Percentiles rank a stretch among this genome's conserved stretches.
These are phyloP conservation scores for Xanthoparmelia taractica DNA, from an alignment of 495 filamentous ascomycete genomes.

Conservation along the genomic window DNA sequence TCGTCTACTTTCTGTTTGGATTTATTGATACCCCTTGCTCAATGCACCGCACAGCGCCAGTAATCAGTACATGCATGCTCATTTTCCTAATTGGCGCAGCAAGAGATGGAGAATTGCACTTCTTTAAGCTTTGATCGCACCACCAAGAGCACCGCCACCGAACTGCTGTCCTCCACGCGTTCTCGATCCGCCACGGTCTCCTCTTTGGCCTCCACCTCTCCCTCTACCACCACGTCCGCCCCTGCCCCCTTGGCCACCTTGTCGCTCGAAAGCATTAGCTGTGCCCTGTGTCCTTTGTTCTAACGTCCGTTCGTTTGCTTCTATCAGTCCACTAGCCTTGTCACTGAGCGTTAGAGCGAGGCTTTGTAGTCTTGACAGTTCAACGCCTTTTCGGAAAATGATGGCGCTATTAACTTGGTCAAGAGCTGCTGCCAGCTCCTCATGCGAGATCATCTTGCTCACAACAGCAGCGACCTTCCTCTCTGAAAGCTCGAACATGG, in stretches of 20 bases:
- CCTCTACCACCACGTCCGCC: slow-evolving; percentile 61
- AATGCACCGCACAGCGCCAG: slow-evolving; percentile 13
- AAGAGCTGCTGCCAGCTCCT: slow-evolving; percentile 89
- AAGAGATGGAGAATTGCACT: slow-evolving; percentile 17
- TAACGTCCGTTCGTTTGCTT: slow-evolving; percentile 92
- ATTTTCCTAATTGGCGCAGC: slow-evolving; percentile 4
- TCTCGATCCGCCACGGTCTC: slow-evolving; percentile 50
- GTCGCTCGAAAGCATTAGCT: slow-evolving; percentile 86
- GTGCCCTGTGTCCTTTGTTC: slow-evolving; percentile 95
- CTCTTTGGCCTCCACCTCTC: slow-evolving; percentile 58
- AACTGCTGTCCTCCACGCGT: slow-evolving; percentile 55
- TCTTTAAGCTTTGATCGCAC: slow-evolving; percentile 54
- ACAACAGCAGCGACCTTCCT: slow-evolving; percentile 90
- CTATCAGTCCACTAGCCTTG: slow-evolving; percentile 91
- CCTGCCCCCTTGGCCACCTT: slow-evolving; percentile 67
- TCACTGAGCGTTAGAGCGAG: slow-evolving; percentile 88
- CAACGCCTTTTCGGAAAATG: slow-evolving; percentile 98
- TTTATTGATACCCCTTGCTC: slow-evolving; percentile 11
- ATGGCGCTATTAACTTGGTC: slow-evolving; percentile 97
- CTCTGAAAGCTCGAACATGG: slow-evolving; percentile 90
- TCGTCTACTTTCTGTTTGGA: slow-evolving; percentile 3
- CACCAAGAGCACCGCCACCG: slow-evolving; percentile 52
- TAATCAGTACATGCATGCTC: slow-evolving; percentile 18
- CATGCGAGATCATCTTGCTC: slow-evolving; percentile 99
- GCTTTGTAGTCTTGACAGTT: slow-evolving; percentile 91